Evolutionary conservation across 352 stramenopile genomes (phyloP), one percentile per base, ranked within the genome.

Genomic region (Pythium rishiriense): DNA sequence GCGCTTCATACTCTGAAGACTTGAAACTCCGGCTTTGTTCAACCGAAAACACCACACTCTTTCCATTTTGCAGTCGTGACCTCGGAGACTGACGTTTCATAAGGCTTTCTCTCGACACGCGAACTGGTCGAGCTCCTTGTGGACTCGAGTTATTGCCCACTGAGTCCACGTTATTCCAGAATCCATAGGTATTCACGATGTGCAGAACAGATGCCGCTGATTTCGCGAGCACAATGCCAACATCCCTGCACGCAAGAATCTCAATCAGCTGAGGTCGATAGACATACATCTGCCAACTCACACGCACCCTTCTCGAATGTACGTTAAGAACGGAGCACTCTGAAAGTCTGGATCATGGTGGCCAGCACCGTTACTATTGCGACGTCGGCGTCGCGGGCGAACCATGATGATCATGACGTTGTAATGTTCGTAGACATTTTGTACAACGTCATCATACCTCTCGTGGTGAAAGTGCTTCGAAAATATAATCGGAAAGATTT

Each of bases 401-500:
- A 70, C 46, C 49, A 62, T 65, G 17, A 66, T 58, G 24, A 89
- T 62, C 15, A 89, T 60, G 11, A 69, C 69, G 0, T 71, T 65
- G 48, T 85, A 91, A 11, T 68, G 75, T 56, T 86, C 62, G 53
- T 81, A 91, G 14, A 91, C 63, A 25, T 82, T 75, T 10, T 76
- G 76, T 35, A 74, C 78, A 29, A 87, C 78, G 25, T 82, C 72
- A 10, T 78, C 70, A 31, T 74, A 91, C 39, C 73, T 83, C 15
- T 85, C 62, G 24, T 74, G 63, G 4, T 85, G 73, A 64, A 91
- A 90, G 14, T 55, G 70, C 26, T 75, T 72, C 8, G 76, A 81
- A 55, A 91, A 88, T 9, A 87, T 72, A 9, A 91, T 76, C 1
- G 83, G 76, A 31, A 87, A 91, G 15, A 88, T 52, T 56, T 90